Base-by-base conservation (phyloP, 441 rosid species). In the Euphorbia schlechtendalii region DNA sequence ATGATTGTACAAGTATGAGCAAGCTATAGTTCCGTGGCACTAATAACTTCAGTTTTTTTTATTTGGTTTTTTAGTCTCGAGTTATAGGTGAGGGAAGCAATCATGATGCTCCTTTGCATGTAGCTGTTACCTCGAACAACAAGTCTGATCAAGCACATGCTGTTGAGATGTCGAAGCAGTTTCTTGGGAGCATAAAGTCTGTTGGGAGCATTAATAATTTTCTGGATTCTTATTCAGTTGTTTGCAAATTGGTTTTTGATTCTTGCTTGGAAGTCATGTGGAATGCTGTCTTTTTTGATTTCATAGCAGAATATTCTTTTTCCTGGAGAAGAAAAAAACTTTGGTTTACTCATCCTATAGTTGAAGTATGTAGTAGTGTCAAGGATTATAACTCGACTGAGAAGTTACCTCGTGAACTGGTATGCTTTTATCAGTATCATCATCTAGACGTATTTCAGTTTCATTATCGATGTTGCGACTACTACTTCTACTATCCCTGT, bases 241-340 rank as follows among this genome's bases (percentile, higher is more conserved):
- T 91, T 48, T 78, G 84, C 77, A 75, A 80, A 81, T 64, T 80
- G 77, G 89, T 94, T 77, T 72, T 81, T 71, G 77, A 79, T 71
- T 69, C 74, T 76, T 86, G 85, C 84, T 83, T 85, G 92, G 89
- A 84, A 83, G 89, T 86, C 67, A 75, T 81, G 76, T 94, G 97
- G 97, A 91, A 94, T 77, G 89, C 92, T 74, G 88, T 86, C 66
- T 86, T 87, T 82, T 81, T 85, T 77, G 97, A 94, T 73, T 69
- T 70, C 64, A 67, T 91, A 66, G 83, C 74, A 36, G 81, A 84
- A 45, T 83, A 73, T 79, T 63, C 76, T 53, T 69, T 78, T 72
- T 70, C 79, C 63, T 94, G 99, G 99, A 79, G 96, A 71, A 84
- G 76, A 72, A 72, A 72, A 55, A 89, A 79, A 76, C 76, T 84